These are phyloP conservation scores for Suhomyces guaymorum DNA, from an alignment of 1,139 yeast species.

Conservation along the genomic window DNA sequence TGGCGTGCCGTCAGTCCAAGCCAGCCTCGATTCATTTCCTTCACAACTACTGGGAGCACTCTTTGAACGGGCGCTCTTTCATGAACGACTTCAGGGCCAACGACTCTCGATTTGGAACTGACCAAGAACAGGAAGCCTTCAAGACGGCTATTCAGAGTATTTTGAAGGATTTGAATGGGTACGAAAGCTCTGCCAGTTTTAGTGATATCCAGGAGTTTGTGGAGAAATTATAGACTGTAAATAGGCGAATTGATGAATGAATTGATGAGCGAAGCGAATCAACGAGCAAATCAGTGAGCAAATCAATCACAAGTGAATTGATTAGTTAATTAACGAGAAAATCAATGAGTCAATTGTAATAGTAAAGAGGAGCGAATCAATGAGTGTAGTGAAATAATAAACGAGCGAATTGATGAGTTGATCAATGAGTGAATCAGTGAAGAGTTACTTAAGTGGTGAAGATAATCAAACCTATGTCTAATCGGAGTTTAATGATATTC, in stretches of 20 bases:
- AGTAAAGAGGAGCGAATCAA: too few relatives aligned
- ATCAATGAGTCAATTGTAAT: too few relatives aligned
- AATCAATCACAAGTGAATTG: too few relatives aligned
- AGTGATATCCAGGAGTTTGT: constrained; percentile 7
- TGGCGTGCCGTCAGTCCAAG: constrained; percentile 32
- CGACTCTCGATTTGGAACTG: constrained; percentile 20
- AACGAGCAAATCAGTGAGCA: background rate
- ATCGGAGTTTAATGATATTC: too few relatives aligned
- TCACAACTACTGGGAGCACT: constrained; percentile 31
- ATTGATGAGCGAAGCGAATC: background rate
- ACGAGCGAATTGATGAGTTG: too few relatives aligned
- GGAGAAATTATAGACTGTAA: constrained; percentile 2
- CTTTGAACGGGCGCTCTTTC: constrained; percentile 28
- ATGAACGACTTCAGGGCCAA: constrained; percentile 22
- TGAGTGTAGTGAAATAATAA: too few relatives aligned
- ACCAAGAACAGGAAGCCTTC: constrained; percentile 26
- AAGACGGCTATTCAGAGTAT: constrained; percentile 23
- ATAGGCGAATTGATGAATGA: background rate
- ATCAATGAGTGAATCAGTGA: too few relatives aligned
- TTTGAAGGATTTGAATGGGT: constrained; percentile 18
- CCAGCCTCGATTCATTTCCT: constrained; percentile 35
- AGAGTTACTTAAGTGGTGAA: too few relatives aligned
- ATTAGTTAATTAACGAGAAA: too few relatives aligned
- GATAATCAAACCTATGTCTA: too few relatives aligned
- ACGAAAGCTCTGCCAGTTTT: constrained; percentile 8